These are phyloP conservation scores for Arthrobotrys sphaeroides DNA, from an alignment of 2,329 filamentous ascomycete genomes.

Conservation along the genomic window DNA sequence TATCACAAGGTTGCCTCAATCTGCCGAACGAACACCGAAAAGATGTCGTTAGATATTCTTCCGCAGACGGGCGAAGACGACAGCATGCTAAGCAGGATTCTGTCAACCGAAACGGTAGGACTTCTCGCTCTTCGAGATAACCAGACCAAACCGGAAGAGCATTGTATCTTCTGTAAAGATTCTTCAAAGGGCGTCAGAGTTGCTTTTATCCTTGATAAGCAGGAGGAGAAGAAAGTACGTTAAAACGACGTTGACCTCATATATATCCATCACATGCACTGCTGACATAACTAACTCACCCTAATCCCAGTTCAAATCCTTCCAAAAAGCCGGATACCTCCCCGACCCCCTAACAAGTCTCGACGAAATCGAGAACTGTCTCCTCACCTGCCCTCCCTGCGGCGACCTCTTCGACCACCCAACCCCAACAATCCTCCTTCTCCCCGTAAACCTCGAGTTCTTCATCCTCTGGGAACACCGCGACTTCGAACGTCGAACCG, in stretches of 20 bases:
- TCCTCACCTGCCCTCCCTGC: background rate
- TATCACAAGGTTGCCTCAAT: too few species aligned
- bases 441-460: background rate
- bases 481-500: background rate
- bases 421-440: background rate
- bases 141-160: background rate
- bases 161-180: background rate
- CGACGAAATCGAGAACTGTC: background rate
- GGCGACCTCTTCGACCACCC: background rate
- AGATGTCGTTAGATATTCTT: too few species aligned
- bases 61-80: background rate
- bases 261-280: background rate
- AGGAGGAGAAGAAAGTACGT: background rate
- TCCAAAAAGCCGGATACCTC: background rate
- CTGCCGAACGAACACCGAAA: too few species aligned
- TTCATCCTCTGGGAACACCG: conserved; percentile 12
- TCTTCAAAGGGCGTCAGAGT: background rate
- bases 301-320: background rate
- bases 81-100: background rate
- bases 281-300: background rate
- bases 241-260: too few species aligned
- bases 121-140: background rate
- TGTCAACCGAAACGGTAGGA: background rate
- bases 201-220: background rate
- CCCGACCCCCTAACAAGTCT: background rate